phyloP scores from a whole-genome alignment of 2,329 filamentous ascomycete species.

The Leptographium procerum region DNA sequence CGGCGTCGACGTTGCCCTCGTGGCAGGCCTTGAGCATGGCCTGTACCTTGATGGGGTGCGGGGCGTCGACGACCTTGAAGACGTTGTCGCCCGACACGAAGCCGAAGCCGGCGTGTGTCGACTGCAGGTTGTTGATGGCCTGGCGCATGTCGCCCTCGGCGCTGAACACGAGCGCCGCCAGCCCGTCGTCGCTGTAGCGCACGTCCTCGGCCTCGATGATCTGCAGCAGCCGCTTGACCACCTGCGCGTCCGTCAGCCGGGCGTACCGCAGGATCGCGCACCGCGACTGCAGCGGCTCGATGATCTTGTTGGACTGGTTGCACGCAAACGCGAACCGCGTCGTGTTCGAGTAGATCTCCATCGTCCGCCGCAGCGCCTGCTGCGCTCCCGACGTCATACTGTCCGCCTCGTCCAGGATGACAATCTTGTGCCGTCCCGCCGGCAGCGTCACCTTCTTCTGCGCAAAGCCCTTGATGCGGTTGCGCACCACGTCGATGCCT shows the following conservation, averaged over 20 bases:
- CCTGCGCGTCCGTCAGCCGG: constrained; percentile 80
- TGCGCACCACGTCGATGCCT: constrained; percentile 94
- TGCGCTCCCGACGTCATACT: constrained; percentile 96
- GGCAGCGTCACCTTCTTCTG: constrained; percentile 98
- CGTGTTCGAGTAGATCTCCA: constrained; percentile 97
- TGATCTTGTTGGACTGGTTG: constrained; percentile 98
- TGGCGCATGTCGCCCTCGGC: constrained; percentile 98
- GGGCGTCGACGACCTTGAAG: constrained; percentile 93
- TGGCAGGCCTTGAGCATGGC: constrained; percentile 97
- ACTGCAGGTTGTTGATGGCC: constrained; percentile 96
- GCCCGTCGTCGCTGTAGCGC: constrained; percentile 80
- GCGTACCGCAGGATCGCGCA: constrained; percentile 94
- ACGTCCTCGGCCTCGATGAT: constrained; percentile 90
- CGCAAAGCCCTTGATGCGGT: constrained; percentile 95
- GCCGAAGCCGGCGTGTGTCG: constrained; percentile 83
- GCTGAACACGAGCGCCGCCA: constrained; percentile 92
- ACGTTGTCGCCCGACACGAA: constrained; percentile 98
- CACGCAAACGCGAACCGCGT: constrained; percentile 97
- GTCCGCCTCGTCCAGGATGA: constrained; percentile 96
- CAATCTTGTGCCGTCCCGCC: constrained; percentile 81
- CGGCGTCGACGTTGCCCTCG: constrained; percentile 80
- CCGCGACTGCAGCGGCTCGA: constrained; percentile 93
- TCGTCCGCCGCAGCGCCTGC: constrained; percentile 85
- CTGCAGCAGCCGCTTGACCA: constrained; percentile 82
- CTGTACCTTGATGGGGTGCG: constrained; percentile 96